A percentile compares a stretch with the other conserved stretches of the same genome.
Conservation (phyloP, 257 asterid genomes). For the Nicotiana noctiflora region DNA sequence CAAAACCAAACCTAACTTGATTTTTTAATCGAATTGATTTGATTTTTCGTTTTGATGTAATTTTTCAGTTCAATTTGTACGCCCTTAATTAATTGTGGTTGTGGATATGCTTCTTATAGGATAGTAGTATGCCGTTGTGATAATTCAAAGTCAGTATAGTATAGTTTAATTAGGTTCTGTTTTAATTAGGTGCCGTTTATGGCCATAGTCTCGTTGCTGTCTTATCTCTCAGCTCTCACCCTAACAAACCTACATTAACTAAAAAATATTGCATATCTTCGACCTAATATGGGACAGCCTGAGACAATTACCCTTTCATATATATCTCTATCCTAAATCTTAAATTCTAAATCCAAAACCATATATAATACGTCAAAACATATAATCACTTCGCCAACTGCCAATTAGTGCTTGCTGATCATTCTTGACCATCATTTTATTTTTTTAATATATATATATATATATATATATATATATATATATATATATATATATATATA, state of each 20-base stretch:
- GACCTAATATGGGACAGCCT: background rate
- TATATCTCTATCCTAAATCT: background rate
- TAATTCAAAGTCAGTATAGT: background rate
- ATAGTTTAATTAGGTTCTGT: background rate
- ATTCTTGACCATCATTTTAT: background rate
- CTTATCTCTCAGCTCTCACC: background rate
- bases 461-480: too few relatives aligned
- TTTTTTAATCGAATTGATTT: too few relatives aligned
- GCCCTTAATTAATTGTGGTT: background rate
- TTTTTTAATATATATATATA: too few relatives aligned
- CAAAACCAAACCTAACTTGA: too few relatives aligned
- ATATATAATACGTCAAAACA: background rate
- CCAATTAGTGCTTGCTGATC: background rate
- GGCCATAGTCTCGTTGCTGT: background rate
- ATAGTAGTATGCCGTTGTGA: background rate
- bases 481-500: too few relatives aligned
- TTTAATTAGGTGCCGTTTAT: background rate
- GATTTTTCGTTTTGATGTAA: too few relatives aligned
- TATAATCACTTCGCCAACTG: background rate
- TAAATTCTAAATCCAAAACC: background rate
- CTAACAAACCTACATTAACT: background rate
- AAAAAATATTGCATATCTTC: background rate
- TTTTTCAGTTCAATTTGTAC: too few relatives aligned
- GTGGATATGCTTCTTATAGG: background rate
- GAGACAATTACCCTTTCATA: background rate